Conservation (phyloP, 106 monocot genomes). For the Dendrobium chrysotoxum region DNA sequence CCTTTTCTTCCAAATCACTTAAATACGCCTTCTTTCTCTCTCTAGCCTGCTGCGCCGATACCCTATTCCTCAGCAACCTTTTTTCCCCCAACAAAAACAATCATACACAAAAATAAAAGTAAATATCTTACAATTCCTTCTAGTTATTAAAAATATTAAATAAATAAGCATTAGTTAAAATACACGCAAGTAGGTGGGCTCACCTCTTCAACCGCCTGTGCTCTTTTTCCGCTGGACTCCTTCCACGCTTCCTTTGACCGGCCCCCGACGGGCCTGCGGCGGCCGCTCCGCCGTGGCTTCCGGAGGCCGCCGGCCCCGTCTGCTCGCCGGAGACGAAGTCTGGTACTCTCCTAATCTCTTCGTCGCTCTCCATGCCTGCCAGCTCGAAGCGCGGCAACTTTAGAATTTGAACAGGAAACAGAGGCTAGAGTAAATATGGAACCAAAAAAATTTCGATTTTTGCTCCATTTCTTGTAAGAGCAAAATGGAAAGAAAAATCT, state of each 20-base stretch:
- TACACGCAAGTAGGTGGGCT: neutral
- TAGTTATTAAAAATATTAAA: too few relatives aligned
- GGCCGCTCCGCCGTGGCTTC: too few relatives aligned
- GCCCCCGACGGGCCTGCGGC: conserved; percentile 17
- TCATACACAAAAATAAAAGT: neutral
- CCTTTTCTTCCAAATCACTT: conserved; percentile 63
- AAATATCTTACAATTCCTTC: too few relatives aligned
- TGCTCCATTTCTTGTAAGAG: neutral
- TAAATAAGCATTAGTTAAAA: neutral
- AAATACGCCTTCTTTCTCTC: conserved; percentile 90
- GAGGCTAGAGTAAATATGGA: neutral
- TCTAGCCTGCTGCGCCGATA: conserved; percentile 83
- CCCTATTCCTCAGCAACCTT: conserved; percentile 84
- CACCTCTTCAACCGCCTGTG: conserved; percentile 93
- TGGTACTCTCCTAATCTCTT: conserved; percentile 71
- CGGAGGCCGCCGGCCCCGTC: conserved; percentile 8
- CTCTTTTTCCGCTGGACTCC: conserved; percentile 76
- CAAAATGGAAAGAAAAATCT: neutral
- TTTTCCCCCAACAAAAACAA: neutral
- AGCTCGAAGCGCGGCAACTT: neutral
- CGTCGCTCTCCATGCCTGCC: conserved; percentile 75
- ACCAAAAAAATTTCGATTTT: neutral
- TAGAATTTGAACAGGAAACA: neutral
- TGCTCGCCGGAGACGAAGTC: conserved; percentile 32
- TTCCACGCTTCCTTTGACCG: conserved; percentile 56